Evolutionary conservation across 768 basidiomycete genomes (phyloP), one percentile per base, ranked within the genome.

Genomic region (Tulasnella sp.): DNA sequence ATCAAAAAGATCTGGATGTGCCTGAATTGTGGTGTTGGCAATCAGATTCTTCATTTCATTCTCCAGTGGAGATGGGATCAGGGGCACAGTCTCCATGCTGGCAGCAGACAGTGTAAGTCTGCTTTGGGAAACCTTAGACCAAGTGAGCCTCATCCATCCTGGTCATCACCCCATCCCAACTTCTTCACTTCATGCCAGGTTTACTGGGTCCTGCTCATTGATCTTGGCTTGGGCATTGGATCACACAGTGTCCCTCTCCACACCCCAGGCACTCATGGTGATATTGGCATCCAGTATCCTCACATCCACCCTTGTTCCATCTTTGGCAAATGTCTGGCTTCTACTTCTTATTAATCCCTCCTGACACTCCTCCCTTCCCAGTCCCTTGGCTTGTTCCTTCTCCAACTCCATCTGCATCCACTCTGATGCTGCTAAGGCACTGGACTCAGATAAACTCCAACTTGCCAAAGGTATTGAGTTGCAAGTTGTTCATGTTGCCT

Each of bases 1-100:
- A 0, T 67, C 45, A 64, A 80, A 77, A 0, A 78, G 63, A 1
- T 72, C 32, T 0, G 69, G 69, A 44, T 72, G 30, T 0, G 60
- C 19, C 0, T 3, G 0, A 4, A 77, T 69, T 0, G 74, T 76
- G 0, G 53, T 3, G 0, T 58, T 4, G 0, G 66, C 68, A 0
- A 53, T 26, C 0, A 43, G 32, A 30, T 75, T 68, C 0, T 51
- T 26, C 0, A 60, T 9, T 23, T 27, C 58, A 9, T 56, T 56
- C 1, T 21, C 15, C 3, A 50, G 58, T 17, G 49, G 48, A 19
- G 47, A 5, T 29, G 58, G 51, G 27, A 60, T n/a, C 15, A 50
- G 63, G 17, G 47, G 47, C 15, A 45, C 42, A 3, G 21, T 21
- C 17, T 51, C 47, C 17, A 45, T 58, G 43, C 30, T 19, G 15